phyloP scores from a whole-genome alignment of 306 rosid genomes.

The Sesbania bispinosa region DNA sequence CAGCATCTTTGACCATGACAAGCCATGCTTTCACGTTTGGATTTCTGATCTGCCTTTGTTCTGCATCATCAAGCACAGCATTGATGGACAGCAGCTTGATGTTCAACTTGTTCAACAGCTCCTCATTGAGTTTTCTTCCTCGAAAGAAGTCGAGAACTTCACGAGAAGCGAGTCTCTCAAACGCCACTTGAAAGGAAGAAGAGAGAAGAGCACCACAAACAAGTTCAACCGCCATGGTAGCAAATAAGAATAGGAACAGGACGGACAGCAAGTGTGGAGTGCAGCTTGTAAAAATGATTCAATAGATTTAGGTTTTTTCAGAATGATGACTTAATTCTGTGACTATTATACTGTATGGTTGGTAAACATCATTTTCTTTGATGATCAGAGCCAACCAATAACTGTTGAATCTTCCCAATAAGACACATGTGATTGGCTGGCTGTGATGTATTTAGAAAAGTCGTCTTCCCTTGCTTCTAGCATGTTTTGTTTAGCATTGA shows the following conservation, averaged over 20 bases:
- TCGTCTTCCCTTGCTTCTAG: too few species aligned
- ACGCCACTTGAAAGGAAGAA: constrained; percentile 18
- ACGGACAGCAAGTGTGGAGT: background rate
- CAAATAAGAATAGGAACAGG: background rate
- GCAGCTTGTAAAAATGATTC: background rate
- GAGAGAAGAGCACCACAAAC: constrained; percentile 27
- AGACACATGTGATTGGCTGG: too few species aligned
- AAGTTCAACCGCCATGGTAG: constrained; percentile 17
- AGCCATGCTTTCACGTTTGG: background rate
- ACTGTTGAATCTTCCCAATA: too few species aligned
- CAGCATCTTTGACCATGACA: constrained; percentile 20
- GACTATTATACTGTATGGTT: too few species aligned
- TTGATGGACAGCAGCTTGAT: background rate
- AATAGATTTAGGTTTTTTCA: too few species aligned
- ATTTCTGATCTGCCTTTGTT: background rate
- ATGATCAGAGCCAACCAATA: too few species aligned
- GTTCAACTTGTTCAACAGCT: background rate
- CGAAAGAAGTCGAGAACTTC: background rate
- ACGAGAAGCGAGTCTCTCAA: constrained; percentile 20
- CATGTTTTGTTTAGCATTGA: too few species aligned
- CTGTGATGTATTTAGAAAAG: too few species aligned
- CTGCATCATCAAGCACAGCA: constrained; percentile 24
- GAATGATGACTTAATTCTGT: too few species aligned
- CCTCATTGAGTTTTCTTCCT: background rate
- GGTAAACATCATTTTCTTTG: too few species aligned